Base-by-base conservation (phyloP, 305 asterid genomes). In the Solanum hybrid region DNA sequence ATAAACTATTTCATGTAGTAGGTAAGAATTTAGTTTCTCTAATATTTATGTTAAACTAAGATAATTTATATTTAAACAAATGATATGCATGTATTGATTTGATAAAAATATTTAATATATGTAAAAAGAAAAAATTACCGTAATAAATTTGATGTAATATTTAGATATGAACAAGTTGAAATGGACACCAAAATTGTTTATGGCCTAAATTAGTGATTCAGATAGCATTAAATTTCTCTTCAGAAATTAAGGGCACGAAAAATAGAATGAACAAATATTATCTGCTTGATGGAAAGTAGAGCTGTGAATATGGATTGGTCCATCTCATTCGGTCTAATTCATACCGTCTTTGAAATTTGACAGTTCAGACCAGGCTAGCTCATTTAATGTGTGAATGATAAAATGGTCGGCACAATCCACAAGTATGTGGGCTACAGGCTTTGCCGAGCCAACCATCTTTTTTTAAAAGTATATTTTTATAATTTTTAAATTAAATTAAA, bases 291-390 rank as follows among this genome's bases (percentile, higher is more conserved):
- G 40, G 12, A 9, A 37, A 37, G 40, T 9, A 37, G 40, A 8
- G 1, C 1, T n/a, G 75, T 11, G 5, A n/a, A 2, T 37, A 37
- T 8, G 11, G 40, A 1, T 0, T 37, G 40, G 31, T 0, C 40
- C 11, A 37, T 0, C 1, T 0, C 11, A 37, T 37, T 37, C 3
- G 40, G 40, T 3, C 3, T 37, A 37, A 37, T 37, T 0, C 3
- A 37, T 37, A 37, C 0, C 0, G 1, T 37, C 40, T 37, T 37
- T 37, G 40, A 37, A 37, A 37, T 37, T 37, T 37, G 40, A 37
- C 40, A 37, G 4, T 37, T 37, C 40, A 37, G 11, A 37, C 0
- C 1, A 1, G 0, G 40, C 40, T 37, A 9, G 40, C 40, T 1
- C 11, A 37, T 37, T 37, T 37, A 37, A 37, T 37, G 40, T 37